phyloP scores from a whole-genome alignment of 768 basidiomycete genomes.

The Antrodiella citrinella region DNA sequence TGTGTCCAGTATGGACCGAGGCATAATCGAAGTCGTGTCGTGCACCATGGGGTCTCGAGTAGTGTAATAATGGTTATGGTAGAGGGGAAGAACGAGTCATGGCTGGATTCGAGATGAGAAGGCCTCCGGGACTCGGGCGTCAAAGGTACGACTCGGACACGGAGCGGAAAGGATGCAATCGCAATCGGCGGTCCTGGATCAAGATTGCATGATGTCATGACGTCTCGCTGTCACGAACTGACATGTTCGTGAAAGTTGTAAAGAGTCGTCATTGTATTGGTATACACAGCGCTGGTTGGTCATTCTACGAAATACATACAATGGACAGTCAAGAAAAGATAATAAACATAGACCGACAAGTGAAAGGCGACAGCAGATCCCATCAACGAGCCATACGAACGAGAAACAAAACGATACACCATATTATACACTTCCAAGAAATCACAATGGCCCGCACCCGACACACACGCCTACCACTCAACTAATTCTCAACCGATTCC shows the following conservation, averaged over 20 bases:
- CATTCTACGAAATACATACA: neutral
- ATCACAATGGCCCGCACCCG: neutral
- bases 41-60: neutral
- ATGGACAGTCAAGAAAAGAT: neutral
- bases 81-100: neutral
- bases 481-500: constrained; percentile 11
- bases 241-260: no score
- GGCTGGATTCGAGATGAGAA: neutral
- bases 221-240: no score
- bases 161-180: neutral
- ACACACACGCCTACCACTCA: neutral
- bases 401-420: neutral
- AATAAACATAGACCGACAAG: neutral
- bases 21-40: constrained; percentile 9
- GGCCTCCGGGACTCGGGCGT: no score
- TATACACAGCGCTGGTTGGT: no score
- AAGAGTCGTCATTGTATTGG: no score
- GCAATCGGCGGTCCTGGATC: neutral
- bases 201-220: no score
- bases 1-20: constrained; percentile 74
- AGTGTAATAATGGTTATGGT: neutral
- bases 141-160: neutral
- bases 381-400: neutral
- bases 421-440: neutral
- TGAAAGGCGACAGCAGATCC: neutral